These are phyloP conservation scores for Lodderomyces pseudojiufengensis DNA, from an alignment of 1,139 yeast species.

Conservation along the genomic window DNA sequence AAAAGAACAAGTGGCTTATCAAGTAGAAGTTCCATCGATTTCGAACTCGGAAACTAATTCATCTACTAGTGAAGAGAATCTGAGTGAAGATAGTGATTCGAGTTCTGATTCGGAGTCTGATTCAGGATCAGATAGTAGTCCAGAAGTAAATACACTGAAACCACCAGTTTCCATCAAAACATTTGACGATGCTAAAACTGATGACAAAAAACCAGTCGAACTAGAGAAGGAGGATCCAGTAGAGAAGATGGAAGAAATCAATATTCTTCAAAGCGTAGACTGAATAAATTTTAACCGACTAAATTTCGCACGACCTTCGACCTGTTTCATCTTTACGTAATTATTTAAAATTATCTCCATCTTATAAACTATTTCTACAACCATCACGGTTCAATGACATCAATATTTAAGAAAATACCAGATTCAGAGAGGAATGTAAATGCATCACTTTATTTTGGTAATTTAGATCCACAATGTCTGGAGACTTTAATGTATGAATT, in stretches of 20 bases:
- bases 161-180: conserved; percentile 7
- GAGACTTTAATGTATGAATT: conserved; percentile 74
- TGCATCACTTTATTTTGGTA: conserved; percentile 78
- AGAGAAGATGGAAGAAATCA: conserved; percentile 2
- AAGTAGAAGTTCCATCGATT: conserved; percentile 1
- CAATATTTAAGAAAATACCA: conserved; percentile 29
- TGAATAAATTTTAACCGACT: not conserved
- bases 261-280: conserved; percentile 7
- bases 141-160: conserved; percentile 21
- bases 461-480: conserved; percentile 69
- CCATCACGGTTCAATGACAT: conserved; percentile 21
- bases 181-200: conserved; percentile 1
- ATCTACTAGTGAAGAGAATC: conserved; percentile 11
- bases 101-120: conserved; percentile 12
- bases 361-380: no score
- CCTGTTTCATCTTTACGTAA: not conserved
- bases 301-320: not conserved
- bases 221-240: no score
- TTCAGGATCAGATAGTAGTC: conserved; percentile 15
- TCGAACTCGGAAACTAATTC: conserved; percentile 8
- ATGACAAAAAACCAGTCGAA: no score
- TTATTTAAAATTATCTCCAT: no score
- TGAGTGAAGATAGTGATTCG: conserved; percentile 3
- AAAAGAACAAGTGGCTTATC: conserved; percentile 19
- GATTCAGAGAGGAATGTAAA: conserved; percentile 56